A percentile compares a stretch with the other conserved stretches of the same genome.
phyloP scores from a whole-genome alignment of 257 asterid genomes.

The Nicotiana paniculata region DNA sequence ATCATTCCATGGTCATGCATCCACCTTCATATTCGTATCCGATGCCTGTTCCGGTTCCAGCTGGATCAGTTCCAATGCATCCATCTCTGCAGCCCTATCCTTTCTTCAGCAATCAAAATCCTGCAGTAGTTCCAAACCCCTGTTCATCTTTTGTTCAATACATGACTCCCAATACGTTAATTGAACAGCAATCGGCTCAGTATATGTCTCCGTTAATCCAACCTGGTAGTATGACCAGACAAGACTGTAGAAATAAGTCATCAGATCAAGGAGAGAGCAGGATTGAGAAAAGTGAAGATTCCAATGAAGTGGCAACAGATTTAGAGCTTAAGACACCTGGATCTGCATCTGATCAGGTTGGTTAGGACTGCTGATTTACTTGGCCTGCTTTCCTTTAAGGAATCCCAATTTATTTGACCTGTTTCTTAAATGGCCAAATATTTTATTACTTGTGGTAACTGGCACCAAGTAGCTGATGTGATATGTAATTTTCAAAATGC shows the following conservation, averaged over 20 bases:
- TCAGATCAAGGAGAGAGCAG: slow-evolving; percentile 58
- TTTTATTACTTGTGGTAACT: neutral
- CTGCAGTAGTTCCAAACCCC: slow-evolving; percentile 59
- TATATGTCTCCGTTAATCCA: slow-evolving; percentile 57
- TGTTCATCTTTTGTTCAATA: slow-evolving; percentile 74
- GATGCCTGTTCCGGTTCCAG: slow-evolving; percentile 74
- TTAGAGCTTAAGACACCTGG: slow-evolving; percentile 98
- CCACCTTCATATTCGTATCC: slow-evolving; percentile 85
- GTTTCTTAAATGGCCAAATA: neutral
- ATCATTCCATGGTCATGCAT: slow-evolving; percentile 89
- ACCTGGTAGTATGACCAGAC: slow-evolving; percentile 54
- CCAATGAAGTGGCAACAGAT: slow-evolving; percentile 77
- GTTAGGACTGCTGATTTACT: neutral
- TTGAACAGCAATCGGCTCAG: slow-evolving; percentile 66
- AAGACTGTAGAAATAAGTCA: slow-evolving; percentile 49
- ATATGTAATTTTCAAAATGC: neutral
- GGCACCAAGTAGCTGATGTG: neutral
- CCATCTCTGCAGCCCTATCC: slow-evolving; percentile 92
- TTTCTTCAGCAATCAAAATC: slow-evolving; percentile 66
- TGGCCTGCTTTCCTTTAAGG: neutral
- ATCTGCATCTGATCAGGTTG: slow-evolving; percentile 75
- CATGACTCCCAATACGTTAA: slow-evolving; percentile 56
- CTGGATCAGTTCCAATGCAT: slow-evolving; percentile 88
- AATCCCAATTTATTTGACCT: neutral
- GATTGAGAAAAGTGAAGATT: slow-evolving; percentile 51